phyloP scores from a whole-genome alignment of 2,329 filamentous ascomycete species.

The Magnaporthiopsis rhizophila region DNA sequence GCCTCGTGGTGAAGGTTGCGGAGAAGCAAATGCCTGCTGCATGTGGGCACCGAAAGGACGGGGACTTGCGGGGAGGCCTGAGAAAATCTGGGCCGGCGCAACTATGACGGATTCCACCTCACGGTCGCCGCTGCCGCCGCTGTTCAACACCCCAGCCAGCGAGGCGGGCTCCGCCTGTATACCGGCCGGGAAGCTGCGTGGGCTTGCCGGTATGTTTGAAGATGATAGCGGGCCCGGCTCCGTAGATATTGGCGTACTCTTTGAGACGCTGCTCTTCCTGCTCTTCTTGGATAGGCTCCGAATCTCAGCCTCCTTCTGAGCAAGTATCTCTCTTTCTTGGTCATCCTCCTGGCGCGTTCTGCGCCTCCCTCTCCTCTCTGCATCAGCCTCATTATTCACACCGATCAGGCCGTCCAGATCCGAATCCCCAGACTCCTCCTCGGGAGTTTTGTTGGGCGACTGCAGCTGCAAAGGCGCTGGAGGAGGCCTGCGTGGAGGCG shows the following conservation, averaged over 20 bases:
- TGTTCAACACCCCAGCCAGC: slow-evolving; percentile 43
- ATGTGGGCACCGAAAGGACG: slow-evolving; percentile 41
- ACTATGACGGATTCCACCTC: slow-evolving; percentile 15
- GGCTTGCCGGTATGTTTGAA: slow-evolving; percentile 29
- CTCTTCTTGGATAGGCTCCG: slow-evolving; percentile 69
- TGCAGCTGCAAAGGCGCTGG: slow-evolving; percentile 75
- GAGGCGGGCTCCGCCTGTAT: slow-evolving; percentile 35
- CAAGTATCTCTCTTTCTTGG: slow-evolving; percentile 62
- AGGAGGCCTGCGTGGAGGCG: slow-evolving; percentile 69
- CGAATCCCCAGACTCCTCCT: slow-evolving; percentile 68
- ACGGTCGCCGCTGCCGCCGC: slow-evolving; percentile 18
- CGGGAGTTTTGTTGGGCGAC: slow-evolving; percentile 24
- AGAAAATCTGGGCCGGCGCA: slow-evolving; percentile 43
- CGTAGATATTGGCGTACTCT: slow-evolving; percentile 32
- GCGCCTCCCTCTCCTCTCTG: slow-evolving; percentile 60
- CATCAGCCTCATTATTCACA: slow-evolving; percentile 33
- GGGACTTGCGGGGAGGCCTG: slow-evolving; percentile 52
- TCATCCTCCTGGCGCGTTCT: slow-evolving; percentile 88
- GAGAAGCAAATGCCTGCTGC: slow-evolving; percentile 46
- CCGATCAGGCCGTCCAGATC: slow-evolving; percentile 77
- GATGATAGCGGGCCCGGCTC: slow-evolving; percentile 18
- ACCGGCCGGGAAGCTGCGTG: slow-evolving; percentile 24
- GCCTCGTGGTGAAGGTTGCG: slow-evolving; percentile 62
- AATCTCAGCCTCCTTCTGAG: slow-evolving; percentile 57
- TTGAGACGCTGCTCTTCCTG: slow-evolving; percentile 46